Percentiles rank a stretch among this genome's conserved stretches.
Conservation (phyloP, 176 grass and related monocot species). For the Aegilops umbellulata region DNA sequence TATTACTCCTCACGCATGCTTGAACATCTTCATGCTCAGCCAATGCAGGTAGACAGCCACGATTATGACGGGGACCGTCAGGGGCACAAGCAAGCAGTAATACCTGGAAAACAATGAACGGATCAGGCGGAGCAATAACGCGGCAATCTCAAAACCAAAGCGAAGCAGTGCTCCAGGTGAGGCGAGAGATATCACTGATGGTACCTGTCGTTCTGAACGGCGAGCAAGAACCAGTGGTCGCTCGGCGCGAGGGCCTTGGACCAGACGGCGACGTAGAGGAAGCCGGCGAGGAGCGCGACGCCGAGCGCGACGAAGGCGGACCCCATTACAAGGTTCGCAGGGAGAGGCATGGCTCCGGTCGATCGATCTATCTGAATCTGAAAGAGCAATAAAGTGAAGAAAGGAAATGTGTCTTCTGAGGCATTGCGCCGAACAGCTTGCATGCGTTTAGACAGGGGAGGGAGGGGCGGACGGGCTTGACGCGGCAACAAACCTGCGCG, state of each 20-base stretch:
- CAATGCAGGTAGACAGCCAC: constrained; percentile 71
- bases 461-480: neutral
- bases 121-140: neutral
- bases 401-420: neutral
- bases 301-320: constrained; percentile 25
- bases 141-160: neutral
- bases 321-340: neutral
- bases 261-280: constrained; percentile 39
- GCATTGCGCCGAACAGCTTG: neutral
- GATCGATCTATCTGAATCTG: neutral
- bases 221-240: constrained; percentile 34
- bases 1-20: constrained; percentile 48
- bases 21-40: constrained; percentile 92
- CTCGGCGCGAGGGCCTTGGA: constrained; percentile 44
- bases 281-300: constrained; percentile 34
- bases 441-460: neutral
- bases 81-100: constrained; percentile 73
- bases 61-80: constrained; percentile 68
- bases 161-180: neutral
- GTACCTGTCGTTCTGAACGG: constrained; percentile 51
- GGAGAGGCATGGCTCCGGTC: neutral
- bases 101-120: constrained; percentile 45
- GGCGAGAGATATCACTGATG: neutral
- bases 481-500: neutral
- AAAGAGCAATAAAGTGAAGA: neutral